These are phyloP conservation scores for Rhizophagus clarus DNA, from an alignment of 192 early-diverging fungal species.

Conservation along the genomic window DNA sequence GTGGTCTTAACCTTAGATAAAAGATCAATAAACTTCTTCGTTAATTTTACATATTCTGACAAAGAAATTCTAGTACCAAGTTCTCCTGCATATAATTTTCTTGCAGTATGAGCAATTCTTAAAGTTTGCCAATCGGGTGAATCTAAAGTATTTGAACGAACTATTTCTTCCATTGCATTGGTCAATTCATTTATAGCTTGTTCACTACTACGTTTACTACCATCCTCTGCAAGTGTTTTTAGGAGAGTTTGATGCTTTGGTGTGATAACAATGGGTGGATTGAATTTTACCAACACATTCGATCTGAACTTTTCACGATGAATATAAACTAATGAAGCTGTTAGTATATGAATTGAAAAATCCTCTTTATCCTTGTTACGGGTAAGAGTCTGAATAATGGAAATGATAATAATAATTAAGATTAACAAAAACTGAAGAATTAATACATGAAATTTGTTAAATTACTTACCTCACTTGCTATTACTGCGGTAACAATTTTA, in stretches of 20 bases:
- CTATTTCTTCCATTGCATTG: slow-evolving; percentile 34
- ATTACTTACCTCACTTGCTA: slow-evolving; percentile 45
- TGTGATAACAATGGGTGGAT: slow-evolving; percentile 43
- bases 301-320: slow-evolving; percentile 48
- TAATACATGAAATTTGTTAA: not conserved
- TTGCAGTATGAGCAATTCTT: slow-evolving; percentile 42
- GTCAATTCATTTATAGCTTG: slow-evolving; percentile 43
- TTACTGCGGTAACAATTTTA: slow-evolving; percentile 14
- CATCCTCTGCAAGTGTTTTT: slow-evolving; percentile 33
- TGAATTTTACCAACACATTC: slow-evolving; percentile 45
- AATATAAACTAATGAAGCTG: slow-evolving; percentile 41
- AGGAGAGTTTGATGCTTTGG: slow-evolving; percentile 40
- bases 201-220: slow-evolving; percentile 2
- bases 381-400: slow-evolving; percentile 34
- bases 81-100: slow-evolving; percentile 43
- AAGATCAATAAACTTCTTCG: slow-evolving; percentile 39
- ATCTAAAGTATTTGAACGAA: slow-evolving; percentile 40
- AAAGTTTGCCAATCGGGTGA: slow-evolving; percentile 44
- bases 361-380: slow-evolving; percentile 38
- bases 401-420: not conserved
- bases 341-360: slow-evolving; percentile 42
- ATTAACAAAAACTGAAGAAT: not conserved
- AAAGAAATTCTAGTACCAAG: slow-evolving; percentile 45
- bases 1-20: slow-evolving; percentile 26
- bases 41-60: slow-evolving; percentile 42